Conservation (phyloP, 2,329 filamentous ascomycete genomes). For the Macroventuria anomochaeta region DNA sequence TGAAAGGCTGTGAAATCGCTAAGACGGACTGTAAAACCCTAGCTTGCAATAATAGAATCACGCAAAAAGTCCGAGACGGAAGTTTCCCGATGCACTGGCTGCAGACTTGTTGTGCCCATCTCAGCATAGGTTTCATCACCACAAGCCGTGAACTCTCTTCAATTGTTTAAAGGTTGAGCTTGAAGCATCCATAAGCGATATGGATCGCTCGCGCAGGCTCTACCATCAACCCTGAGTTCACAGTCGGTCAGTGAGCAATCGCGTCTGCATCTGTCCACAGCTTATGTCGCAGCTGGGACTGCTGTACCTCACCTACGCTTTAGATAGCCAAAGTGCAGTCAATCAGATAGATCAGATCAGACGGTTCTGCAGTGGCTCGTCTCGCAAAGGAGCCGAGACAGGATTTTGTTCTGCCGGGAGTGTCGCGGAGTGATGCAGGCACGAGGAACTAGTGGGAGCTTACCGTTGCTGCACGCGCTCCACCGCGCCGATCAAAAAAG, state of each 20-base stretch:
- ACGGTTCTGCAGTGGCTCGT: not conserved
- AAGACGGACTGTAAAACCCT: not conserved
- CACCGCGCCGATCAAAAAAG: constrained; percentile 24
- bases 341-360: no score
- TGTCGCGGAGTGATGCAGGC: constrained; percentile 20
- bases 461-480: constrained; percentile 17
- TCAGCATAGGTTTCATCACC: not conserved
- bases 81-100: not conserved
- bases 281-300: not conserved
- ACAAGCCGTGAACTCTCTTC: not conserved
- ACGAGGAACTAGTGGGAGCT: constrained; percentile 30
- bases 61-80: not conserved
- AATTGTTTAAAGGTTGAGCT: not conserved
- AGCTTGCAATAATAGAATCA: not conserved
- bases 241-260: not conserved
- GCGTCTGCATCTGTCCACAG: not conserved
- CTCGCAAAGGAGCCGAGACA: constrained; percentile 1
- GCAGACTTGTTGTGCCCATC: not conserved
- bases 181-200: not conserved
- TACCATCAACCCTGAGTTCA: not conserved
- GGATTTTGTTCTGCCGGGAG: constrained; percentile 9
- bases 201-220: constrained; percentile 3
- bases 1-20: not conserved
- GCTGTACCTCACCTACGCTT: no score
- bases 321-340: no score